A percentile compares a stretch with the other conserved stretches of the same genome.
Conservation (phyloP, 2,329 filamentous ascomycete genomes). For the Xylariaceae sp. region DNA sequence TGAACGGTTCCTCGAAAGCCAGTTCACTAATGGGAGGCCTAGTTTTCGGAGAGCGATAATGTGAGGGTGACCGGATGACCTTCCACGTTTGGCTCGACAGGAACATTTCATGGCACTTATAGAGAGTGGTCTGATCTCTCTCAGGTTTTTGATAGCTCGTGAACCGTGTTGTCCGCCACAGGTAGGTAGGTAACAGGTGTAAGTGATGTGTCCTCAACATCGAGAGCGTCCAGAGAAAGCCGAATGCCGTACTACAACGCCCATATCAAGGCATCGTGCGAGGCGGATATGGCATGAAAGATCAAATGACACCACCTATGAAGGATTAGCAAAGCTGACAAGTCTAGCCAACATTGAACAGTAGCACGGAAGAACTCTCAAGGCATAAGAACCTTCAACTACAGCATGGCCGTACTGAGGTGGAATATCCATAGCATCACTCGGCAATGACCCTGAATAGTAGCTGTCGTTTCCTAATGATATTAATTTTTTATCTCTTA, state of each 20-base stretch:
- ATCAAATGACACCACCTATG: background rate
- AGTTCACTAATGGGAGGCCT: background rate
- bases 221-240: no score
- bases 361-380: background rate
- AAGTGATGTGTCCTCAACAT: no score
- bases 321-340: background rate
- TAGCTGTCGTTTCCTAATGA: background rate
- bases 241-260: no score
- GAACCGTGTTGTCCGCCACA: no score
- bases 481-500: background rate
- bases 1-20: background rate
- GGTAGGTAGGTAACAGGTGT: no score
- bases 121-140: background rate
- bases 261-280: no score
- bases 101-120: slow-evolving; percentile 1
- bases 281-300: no score
- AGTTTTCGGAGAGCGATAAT: slow-evolving; percentile 15
- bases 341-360: background rate
- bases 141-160: no score
- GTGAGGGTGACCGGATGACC: slow-evolving; percentile 8
- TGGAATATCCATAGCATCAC: background rate
- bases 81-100: slow-evolving; percentile 16
- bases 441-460: background rate
- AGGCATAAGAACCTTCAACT: background rate
- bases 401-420: background rate